Percentiles rank a stretch among this genome's conserved stretches.
Conservation (phyloP, 2,329 filamentous ascomycete genomes). For the Aureobasidium namibiae region DNA sequence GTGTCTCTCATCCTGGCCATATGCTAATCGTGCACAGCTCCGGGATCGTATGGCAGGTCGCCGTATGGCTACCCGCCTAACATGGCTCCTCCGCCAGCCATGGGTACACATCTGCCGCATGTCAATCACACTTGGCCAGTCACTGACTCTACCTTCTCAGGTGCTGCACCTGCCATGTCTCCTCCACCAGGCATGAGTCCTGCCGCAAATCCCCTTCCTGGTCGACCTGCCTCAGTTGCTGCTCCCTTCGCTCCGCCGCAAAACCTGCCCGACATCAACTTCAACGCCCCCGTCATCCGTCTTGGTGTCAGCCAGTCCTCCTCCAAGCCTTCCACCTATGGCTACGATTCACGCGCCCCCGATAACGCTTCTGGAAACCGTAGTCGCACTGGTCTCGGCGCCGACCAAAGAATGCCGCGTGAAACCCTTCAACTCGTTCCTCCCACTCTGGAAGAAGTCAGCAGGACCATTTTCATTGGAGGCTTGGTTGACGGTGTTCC, state of each 20-base stretch:
- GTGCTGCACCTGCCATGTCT: conserved; percentile 64
- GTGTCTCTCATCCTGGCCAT: background rate
- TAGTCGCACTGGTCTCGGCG: conserved; percentile 50
- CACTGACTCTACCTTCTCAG: background rate
- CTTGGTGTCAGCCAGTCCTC: conserved; percentile 65
- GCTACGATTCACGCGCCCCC: conserved; percentile 21
- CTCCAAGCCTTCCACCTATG: conserved; percentile 34
- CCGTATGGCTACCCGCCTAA: conserved; percentile 55
- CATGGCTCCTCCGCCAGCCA: conserved; percentile 71
- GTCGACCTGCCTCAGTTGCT: conserved; percentile 58
- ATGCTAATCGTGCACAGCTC: conserved; percentile 21
- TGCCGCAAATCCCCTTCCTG: conserved; percentile 49
- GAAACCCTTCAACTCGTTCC: conserved; percentile 62
- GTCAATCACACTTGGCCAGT: background rate
- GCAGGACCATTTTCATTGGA: conserved; percentile 83
- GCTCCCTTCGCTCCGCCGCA: conserved; percentile 85
- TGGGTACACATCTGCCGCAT: conserved; percentile 51
- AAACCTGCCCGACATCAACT: conserved; percentile 95
- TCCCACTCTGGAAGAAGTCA: conserved; percentile 80
- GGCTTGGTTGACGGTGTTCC: conserved; percentile 73
- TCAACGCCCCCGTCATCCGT: conserved; percentile 91
- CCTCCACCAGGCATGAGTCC: conserved; percentile 71
- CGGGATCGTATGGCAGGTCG: conserved; percentile 58
- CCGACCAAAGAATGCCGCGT: conserved; percentile 43
- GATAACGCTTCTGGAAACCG: conserved; percentile 31